Evolutionary conservation across 495 filamentous ascomycete genomes (phyloP).

Genomic region (Trichoderma asperelloides): DNA sequence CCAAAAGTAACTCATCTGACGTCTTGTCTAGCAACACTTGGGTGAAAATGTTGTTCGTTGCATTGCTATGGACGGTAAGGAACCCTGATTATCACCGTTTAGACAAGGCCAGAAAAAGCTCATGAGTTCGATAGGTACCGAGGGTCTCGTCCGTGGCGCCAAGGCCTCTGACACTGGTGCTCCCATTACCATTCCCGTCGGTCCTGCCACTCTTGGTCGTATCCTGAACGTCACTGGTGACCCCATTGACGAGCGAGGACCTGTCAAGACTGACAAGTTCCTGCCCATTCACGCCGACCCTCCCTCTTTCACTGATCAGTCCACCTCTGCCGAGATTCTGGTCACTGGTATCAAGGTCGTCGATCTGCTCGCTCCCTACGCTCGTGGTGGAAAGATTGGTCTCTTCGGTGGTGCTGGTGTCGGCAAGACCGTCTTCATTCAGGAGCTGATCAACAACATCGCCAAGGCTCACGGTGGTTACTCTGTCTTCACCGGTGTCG

Average conservation of each 20-base stretch:
- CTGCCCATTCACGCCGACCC: constrained; percentile 91
- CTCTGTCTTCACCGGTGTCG: constrained; percentile 99
- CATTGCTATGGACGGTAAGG: constrained; percentile 99
- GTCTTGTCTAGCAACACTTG: constrained; percentile 79
- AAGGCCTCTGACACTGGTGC: constrained; percentile 78
- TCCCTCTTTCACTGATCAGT: constrained; percentile 85
- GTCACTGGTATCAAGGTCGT: constrained; percentile 99
- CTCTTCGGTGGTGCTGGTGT: constrained; percentile 99
- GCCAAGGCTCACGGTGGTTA: constrained; percentile 99
- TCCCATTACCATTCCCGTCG: constrained; percentile 97
- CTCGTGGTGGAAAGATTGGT: constrained; percentile 99
- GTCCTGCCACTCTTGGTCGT: constrained; percentile 87
- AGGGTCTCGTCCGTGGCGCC: constrained; percentile 91
- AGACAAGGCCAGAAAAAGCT: background rate
- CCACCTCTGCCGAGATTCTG: constrained; percentile 89
- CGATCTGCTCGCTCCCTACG: constrained; percentile 95
- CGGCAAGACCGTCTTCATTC: constrained; percentile 99
- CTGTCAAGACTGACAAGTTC: constrained; percentile 83
- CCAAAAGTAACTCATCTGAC: constrained; percentile 29
- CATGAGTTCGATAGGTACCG: constrained; percentile 61
- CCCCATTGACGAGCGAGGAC: constrained; percentile 98
- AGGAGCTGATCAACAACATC: constrained; percentile 99
- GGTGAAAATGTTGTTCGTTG: constrained; percentile 98
- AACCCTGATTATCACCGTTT: background rate
- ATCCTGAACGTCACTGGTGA: constrained; percentile 99